Evolutionary conservation across 1,284 basidiomycete species (phyloP).

Genomic region (Ceratobasidium sp.): DNA sequence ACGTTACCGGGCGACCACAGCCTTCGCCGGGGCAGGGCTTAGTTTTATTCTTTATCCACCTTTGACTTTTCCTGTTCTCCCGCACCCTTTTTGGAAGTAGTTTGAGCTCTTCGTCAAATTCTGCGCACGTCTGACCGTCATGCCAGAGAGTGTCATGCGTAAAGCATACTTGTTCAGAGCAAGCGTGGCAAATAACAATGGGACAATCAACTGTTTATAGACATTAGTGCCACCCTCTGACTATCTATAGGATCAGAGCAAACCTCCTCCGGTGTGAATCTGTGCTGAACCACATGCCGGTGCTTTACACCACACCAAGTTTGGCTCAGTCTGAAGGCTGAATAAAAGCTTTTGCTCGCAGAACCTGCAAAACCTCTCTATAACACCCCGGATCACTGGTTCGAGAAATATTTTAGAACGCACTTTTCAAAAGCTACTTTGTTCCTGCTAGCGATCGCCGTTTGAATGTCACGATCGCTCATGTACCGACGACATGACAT

Average conservation of each 20-base stretch:
- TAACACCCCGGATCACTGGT: not conserved
- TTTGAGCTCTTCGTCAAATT: slow-evolving; percentile 31
- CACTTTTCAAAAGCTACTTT: slow-evolving; percentile 23
- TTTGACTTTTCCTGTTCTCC: not conserved
- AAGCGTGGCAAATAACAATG: slow-evolving; percentile 22
- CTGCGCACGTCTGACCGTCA: slow-evolving; percentile 24
- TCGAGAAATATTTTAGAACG: not conserved
- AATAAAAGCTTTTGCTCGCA: slow-evolving; percentile 23
- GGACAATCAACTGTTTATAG: not conserved
- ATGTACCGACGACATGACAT: not conserved
- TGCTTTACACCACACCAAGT: slow-evolving; percentile 30
- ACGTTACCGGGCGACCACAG: slow-evolving; percentile 14
- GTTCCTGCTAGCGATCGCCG: not conserved
- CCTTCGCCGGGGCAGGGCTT: slow-evolving; percentile 28
- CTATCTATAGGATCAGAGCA: not conserved
- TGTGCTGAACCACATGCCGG: slow-evolving; percentile 35
- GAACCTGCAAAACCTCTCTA: slow-evolving; percentile 5
- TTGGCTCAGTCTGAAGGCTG: not conserved
- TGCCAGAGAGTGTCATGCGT: slow-evolving; percentile 34
- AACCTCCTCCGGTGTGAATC: slow-evolving; percentile 36
- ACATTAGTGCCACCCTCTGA: not conserved
- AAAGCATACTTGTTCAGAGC: slow-evolving; percentile 20
- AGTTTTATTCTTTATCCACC: slow-evolving; percentile 22
- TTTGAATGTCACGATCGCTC: slow-evolving; percentile 14
- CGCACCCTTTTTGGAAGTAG: not conserved